phyloP scores from a whole-genome alignment of 1,284 basidiomycete species.

The Sporisorium iseilematis-ciliati region DNA sequence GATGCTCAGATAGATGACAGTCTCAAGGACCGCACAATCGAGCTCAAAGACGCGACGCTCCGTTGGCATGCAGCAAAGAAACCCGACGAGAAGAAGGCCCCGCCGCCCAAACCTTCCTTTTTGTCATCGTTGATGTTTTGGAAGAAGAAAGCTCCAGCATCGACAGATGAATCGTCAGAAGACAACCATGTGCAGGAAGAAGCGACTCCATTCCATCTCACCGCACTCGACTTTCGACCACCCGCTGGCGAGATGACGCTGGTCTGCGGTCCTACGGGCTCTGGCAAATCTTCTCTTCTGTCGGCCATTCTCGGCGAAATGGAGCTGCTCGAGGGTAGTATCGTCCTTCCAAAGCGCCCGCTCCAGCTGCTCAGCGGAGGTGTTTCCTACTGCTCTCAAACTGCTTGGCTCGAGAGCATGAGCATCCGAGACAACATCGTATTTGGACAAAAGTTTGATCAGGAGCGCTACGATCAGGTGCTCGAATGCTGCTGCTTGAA shows the following conservation, averaged over 20 bases:
- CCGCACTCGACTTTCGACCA: constrained; percentile 43
- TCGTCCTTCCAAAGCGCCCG: constrained; percentile 32
- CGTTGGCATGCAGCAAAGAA: constrained; percentile 54
- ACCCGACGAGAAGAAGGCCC: background rate
- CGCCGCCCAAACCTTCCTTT: constrained; percentile 14
- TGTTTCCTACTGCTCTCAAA: constrained; percentile 59
- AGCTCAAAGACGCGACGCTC: constrained; percentile 77
- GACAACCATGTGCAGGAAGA: background rate
- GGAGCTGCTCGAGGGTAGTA: constrained; percentile 43
- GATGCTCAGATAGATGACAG: constrained; percentile 12
- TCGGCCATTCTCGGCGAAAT: constrained; percentile 59
- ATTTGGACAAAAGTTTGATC: constrained; percentile 52
- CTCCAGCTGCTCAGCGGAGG: constrained; percentile 24
- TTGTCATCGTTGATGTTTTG: constrained; percentile 19
- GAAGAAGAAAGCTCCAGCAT: constrained; percentile 13
- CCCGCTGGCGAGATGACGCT: constrained; percentile 48
- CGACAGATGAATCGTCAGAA: background rate
- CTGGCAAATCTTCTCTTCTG: constrained; percentile 62
- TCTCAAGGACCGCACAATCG: constrained; percentile 73
- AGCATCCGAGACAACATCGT: constrained; percentile 62
- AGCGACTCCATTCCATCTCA: constrained; percentile 44
- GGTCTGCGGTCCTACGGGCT: constrained; percentile 61
- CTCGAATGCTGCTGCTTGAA: constrained; percentile 56
- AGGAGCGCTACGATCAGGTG: constrained; percentile 51
- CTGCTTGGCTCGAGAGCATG: constrained; percentile 56